Evolutionary conservation across 345 rosid species (phyloP), one percentile per base, ranked within the genome.

Genomic region (Eucalyptus curtisii): DNA sequence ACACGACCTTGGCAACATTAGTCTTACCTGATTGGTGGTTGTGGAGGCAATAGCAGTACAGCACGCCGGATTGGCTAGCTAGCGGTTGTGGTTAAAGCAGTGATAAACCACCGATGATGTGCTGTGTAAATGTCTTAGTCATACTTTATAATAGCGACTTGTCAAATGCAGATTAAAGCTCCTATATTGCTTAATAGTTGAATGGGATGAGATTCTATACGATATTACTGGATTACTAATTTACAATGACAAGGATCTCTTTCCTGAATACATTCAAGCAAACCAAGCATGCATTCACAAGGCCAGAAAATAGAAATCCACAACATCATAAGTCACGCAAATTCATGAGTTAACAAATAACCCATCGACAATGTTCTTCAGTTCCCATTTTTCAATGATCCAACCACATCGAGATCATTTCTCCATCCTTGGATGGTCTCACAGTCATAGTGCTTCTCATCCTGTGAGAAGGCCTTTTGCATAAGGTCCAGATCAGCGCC

Each of bases 171-270:
- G 52, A 49, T 49, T 1, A 49, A 49, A 1, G 52, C 0, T 49
- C 52, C 19, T 49, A 2, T 2, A 15, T 49, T 49, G 52, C 52
- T 49, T 14, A 49, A 49, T 1, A 49, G 52, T 15, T 15, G 19
- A 49, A 49, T 15, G 52, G 19, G 52, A 49, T 49, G 52, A 0
- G 52, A 49, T 49, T 49, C 52, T 49, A 14, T 0, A 49, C 52
- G 0, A 2, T 49, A 0, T 49, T n/a, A n/a, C 13, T 66, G 1
- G 79, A 66, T n/a, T 3, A 66, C 19, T 16, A 31, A 15, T 2
- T 15, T 66, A 66, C 79, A 8, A 66, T 1, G 17, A n/a, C 40
- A 16, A 8, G 8, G 5, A 66, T 31, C 40, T 15, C 42, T 15
- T 31, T 3, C 9, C 40, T 37, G 1, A 10, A 31, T 3, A 66